Evolutionary conservation across 1,284 basidiomycete genomes (phyloP), one percentile per base, ranked within the genome.

Genomic region (Austroboletus rostrupii): DNA sequence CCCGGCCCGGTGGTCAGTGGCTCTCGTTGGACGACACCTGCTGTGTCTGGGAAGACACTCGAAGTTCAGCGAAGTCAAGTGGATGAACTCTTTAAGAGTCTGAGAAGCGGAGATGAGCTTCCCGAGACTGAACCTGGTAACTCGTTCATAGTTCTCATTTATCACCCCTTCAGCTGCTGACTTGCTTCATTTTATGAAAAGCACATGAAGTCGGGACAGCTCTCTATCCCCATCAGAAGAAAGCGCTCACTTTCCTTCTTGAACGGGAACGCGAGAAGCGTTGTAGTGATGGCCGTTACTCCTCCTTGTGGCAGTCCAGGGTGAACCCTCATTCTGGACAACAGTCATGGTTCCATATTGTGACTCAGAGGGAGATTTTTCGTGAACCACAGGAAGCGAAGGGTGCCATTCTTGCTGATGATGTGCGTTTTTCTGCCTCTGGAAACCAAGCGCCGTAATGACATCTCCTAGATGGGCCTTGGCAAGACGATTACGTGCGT

Each of bases 171-270:
- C 45, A 50, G 46, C 26, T 31, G 43, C 52, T 59, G 47, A 60
- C 51, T 65, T 58, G 41, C 48, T 45, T 43, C 49, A 23, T 49
- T 52, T 36, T 51, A 52, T 59, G 19, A 56, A 50, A 62, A 93
- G 90, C 77, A 41, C 70, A 80, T n/a, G 84, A 92, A 61, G 83
- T 99, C 54, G 85, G 85, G 32, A 97, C 97, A n/a, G 78, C 72
- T 40, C 76, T 99, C 9, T 98, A 98, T 69, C 90, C 94, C 16
- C 97, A 99, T 73, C 97, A 99, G 73, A 96, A 96, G 72, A 96
- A 97, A 69, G 97, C 95, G 20, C 77, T 99, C 20, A 93, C 95
- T 1, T 99, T 99, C 70, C 73, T 99, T 43, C 77, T 98, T n/a
- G 92, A 96, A 61, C 83, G 95, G 36, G 97, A 99, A 70, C 79